Percentiles rank a stretch among this genome's conserved stretches.
These are phyloP conservation scores for Lyophyllum shimeji DNA, from an alignment of 768 basidiomycete species.

Conservation along the genomic window DNA sequence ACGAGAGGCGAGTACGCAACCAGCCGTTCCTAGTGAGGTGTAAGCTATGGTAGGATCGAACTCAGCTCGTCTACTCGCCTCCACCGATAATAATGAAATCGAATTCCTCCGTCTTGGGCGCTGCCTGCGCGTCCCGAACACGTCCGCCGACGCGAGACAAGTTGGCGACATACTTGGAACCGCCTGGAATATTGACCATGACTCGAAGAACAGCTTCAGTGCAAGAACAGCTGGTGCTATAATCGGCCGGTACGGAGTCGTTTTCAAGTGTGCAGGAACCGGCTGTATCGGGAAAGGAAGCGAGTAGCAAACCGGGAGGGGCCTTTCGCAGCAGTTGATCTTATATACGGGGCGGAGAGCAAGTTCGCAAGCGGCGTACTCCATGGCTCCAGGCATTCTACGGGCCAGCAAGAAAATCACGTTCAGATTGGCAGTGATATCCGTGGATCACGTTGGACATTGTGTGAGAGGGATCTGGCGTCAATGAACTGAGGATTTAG, in stretches of 20 bases:
- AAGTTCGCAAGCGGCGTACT: too few species aligned
- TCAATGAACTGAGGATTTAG: too few species aligned
- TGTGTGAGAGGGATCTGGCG: background rate
- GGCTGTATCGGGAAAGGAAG: background rate
- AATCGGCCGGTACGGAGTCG: background rate
- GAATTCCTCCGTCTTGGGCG: constrained; percentile 29
- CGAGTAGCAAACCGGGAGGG: background rate
- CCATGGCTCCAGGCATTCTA: too few species aligned
- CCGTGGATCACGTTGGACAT: background rate
- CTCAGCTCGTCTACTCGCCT: constrained; percentile 30
- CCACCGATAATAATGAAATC: constrained; percentile 58
- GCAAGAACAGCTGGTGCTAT: background rate
- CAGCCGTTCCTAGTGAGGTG: constrained; percentile 49
- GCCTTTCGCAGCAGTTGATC: background rate
- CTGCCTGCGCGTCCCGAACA: constrained; percentile 6
- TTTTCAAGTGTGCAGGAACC: background rate
- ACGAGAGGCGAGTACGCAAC: constrained; percentile 60
- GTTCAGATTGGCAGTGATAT: background rate
- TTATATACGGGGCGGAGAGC: background rate
- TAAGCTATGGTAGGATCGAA: background rate
- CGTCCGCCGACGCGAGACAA: constrained; percentile 21
- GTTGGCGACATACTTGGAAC: constrained; percentile 20
- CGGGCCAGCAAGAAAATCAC: background rate
- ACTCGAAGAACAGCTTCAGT: background rate
- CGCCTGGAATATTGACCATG: constrained; percentile 4